phyloP scores from a whole-genome alignment of 805 yeast species.

The Metschnikowia gelsemii region DNA sequence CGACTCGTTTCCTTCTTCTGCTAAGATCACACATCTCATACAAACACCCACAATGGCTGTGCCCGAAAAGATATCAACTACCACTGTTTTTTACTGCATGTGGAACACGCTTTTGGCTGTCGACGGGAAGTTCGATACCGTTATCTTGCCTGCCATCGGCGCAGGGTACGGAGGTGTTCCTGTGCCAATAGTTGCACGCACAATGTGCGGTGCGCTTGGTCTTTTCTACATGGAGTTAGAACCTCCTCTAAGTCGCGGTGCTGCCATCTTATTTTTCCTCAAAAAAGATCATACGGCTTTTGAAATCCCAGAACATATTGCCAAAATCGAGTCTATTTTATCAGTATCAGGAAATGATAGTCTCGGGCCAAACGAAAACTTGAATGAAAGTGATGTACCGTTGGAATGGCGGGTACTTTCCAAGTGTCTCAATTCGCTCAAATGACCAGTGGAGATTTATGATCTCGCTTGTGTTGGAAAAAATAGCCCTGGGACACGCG shows the following conservation, averaged over 20 bases:
- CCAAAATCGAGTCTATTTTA: constrained; percentile 1
- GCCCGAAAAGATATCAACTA: constrained; percentile 19
- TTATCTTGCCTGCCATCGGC: constrained; percentile 30
- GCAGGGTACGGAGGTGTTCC: constrained; percentile 28
- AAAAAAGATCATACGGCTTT: constrained; percentile 21
- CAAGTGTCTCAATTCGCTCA: constrained; percentile 3
- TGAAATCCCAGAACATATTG: constrained; percentile 6
- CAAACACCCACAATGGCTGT: constrained; percentile 28
- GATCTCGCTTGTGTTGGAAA: background rate
- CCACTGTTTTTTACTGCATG: constrained; percentile 22
- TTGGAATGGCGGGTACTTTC: constrained; percentile 2
- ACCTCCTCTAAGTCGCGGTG: constrained; percentile 18
- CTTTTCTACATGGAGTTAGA: constrained; percentile 17
- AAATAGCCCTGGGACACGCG: no score
- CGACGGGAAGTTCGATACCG: constrained; percentile 8
- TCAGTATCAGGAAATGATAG: background rate
- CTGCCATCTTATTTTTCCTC: constrained; percentile 22
- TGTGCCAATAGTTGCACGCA: constrained; percentile 18
- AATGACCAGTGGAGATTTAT: background rate
- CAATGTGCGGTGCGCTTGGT: constrained; percentile 24
- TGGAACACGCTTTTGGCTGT: constrained; percentile 23
- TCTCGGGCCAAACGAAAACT: background rate
- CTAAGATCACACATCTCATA: constrained; percentile 3
- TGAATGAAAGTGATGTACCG: background rate
- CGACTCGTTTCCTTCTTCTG: constrained; percentile 7